Evolutionary conservation across 1,284 basidiomycete species (phyloP).

Genomic region (Microbotryum silenes-acaulis): DNA sequence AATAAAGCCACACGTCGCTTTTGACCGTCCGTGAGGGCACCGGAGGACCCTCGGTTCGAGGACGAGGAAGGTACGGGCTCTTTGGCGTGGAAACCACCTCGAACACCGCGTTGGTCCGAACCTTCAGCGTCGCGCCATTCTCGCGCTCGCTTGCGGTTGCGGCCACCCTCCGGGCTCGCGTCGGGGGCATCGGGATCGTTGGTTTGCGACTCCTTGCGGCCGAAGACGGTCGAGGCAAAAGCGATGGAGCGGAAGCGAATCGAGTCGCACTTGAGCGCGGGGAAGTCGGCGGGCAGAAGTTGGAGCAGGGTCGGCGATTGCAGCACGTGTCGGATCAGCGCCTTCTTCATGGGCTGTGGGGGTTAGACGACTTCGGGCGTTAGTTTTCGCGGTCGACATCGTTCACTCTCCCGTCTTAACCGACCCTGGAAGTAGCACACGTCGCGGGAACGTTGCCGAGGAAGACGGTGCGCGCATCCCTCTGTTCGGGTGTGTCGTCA

Average conservation of each 20-base stretch:
- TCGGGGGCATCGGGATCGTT: slow-evolving; percentile 37
- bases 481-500: slow-evolving; percentile 46
- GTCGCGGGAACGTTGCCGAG: slow-evolving; percentile 82
- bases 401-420: slow-evolving; percentile 16
- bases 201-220: slow-evolving; percentile 31
- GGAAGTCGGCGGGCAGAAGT: slow-evolving; percentile 53
- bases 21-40: slow-evolving; percentile 61
- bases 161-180: slow-evolving; percentile 13
- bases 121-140: slow-evolving; percentile 53
- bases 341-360: slow-evolving; percentile 37
- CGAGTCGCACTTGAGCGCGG: slow-evolving; percentile 62
- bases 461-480: slow-evolving; percentile 79
- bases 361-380: not conserved
- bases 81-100: slow-evolving; percentile 39
- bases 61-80: no score
- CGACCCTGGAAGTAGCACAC: slow-evolving; percentile 64
- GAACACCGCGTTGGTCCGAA: slow-evolving; percentile 23
- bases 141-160: slow-evolving; percentile 47
- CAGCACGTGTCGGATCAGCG: slow-evolving; percentile 40
- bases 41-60: slow-evolving; percentile 42
- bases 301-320: slow-evolving; percentile 64
- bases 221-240: slow-evolving; percentile 66
- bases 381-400: not conserved
- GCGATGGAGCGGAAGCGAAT: slow-evolving; percentile 84
- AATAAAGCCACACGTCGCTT: slow-evolving; percentile 95